Evolutionary conservation across 2,329 filamentous ascomycete species (phyloP).

Genomic region (Knoxdaviesia proteae): DNA sequence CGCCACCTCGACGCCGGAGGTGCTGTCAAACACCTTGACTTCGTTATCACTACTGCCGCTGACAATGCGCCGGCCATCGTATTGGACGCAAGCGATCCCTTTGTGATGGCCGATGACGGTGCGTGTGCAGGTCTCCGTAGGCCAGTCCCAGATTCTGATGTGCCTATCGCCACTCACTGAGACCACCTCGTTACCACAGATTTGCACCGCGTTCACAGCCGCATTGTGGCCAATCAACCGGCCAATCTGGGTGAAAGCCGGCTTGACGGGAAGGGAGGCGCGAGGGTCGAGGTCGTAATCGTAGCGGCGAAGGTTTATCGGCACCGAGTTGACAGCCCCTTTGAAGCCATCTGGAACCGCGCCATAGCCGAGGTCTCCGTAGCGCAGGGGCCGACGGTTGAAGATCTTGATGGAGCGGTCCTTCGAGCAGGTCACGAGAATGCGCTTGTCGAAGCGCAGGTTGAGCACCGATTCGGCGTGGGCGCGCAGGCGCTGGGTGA

Average conservation of each 20-base stretch:
- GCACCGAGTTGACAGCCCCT: constrained; percentile 27
- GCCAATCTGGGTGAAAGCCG: constrained; percentile 58
- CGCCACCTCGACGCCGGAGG: constrained; percentile 72
- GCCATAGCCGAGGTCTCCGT: constrained; percentile 36
- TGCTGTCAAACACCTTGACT: constrained; percentile 82
- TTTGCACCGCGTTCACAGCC: constrained; percentile 90
- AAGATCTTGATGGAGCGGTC: constrained; percentile 95
- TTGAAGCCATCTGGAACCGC: constrained; percentile 8
- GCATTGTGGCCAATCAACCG: constrained; percentile 67
- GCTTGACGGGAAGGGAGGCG: constrained; percentile 27
- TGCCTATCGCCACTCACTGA: constrained; percentile 86
- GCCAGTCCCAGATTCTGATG: constrained; percentile 90
- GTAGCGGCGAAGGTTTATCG: constrained; percentile 29
- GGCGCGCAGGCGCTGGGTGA: constrained; percentile 51
- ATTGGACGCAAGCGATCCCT: constrained; percentile 94
- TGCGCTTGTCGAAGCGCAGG: constrained; percentile 74
- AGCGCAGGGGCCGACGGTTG: constrained; percentile 51
- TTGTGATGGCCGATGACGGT: constrained; percentile 79
- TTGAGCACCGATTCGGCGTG: constrained; percentile 87
- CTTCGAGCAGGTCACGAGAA: constrained; percentile 91
- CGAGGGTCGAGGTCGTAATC: constrained; percentile 27
- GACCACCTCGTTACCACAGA: constrained; percentile 67
- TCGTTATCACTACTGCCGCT: constrained; percentile 93
- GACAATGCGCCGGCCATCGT: constrained; percentile 80
- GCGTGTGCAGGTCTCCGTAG: constrained; percentile 51